Base-by-base conservation (phyloP, 140 eudicot species). In the Erigeron philadelphicus region DNA sequence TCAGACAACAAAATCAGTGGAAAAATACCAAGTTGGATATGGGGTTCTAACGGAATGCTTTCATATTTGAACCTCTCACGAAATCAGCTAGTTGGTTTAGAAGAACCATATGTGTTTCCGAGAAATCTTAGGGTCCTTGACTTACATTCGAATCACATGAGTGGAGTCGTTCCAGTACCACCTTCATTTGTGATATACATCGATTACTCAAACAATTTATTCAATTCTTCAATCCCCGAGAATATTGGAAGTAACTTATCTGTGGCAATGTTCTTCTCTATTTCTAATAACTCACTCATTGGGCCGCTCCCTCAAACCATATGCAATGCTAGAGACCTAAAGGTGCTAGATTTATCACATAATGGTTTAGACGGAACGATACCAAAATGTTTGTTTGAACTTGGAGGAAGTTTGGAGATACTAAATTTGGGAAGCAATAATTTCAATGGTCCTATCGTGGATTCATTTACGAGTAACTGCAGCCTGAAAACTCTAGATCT, bases 11-110 rank as follows among this genome's bases (percentile, higher is more conserved):
- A 81, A 70, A 78, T 86, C n/a, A 11, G 1, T 5, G 86, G 84
- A 25, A 66, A 35, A 48, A 73, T 86, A 62, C 92, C 88, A 49
- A 86, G 19, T n/a, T 83, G 92, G 92, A 60, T 83, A 13, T 83
- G 88, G 86, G 47, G n/a, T 12, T 23, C 49, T 4, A 74, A 57
- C 35, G 80, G 81, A 47, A 0, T 9, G 4, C 73, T 82, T 1
- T 6, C 0, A 1, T 7, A 41, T 35, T 0, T 85, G 74, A 81
- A 87, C 62, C 81, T 87, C 68, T 84, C 95, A 11, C 62, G 0
- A 18, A 87, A 87, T 35, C 25, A 0, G 2, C 31, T 87, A 52
- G 52, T 71, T 0, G 1, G 18, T 72, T 12, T 87, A 4, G 78
- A 88, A 68, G 75, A 64, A 25, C 86, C 86, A 40, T 80, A 77